Conservation (phyloP, 129 eudicot species). For the Arctium lappa region DNA sequence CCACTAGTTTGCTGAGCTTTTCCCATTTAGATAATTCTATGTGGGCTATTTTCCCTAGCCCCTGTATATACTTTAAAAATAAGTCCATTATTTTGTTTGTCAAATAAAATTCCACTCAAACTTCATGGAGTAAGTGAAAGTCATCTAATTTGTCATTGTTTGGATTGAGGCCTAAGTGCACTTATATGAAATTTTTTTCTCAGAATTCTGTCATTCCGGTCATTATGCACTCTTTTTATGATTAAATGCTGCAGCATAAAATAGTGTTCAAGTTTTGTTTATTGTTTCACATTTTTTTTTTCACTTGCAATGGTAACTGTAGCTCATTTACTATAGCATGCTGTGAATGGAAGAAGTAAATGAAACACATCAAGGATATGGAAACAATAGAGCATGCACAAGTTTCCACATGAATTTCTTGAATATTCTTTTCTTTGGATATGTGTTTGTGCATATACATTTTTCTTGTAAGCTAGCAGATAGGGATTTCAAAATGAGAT, state of each 20-base stretch:
- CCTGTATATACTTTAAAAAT: not conserved
- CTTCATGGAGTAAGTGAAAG: not conserved
- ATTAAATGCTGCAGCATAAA: not conserved
- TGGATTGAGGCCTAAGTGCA: not conserved
- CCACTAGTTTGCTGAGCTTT: not conserved
- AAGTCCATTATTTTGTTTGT: not conserved
- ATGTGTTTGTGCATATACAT: not conserved
- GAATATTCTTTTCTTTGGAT: not conserved
- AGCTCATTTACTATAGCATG: not conserved
- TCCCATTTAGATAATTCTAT: not conserved
- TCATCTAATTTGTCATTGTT: not conserved
- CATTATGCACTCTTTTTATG: not conserved
- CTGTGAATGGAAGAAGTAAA: not conserved
- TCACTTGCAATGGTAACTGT: too few species aligned
- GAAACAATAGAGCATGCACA: not conserved
- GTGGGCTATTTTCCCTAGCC: not conserved
- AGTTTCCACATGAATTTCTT: not conserved
- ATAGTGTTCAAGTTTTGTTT: not conserved
- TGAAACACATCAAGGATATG: not conserved
- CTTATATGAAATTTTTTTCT: not conserved
- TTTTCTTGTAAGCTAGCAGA: not conserved
- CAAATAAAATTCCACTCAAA: not conserved
- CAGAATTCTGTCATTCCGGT: not conserved
- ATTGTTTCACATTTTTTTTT: not conserved
- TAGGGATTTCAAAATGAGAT: not conserved